Percentiles rank a stretch among this genome's conserved stretches.
phyloP scores from a whole-genome alignment of 257 asterid species.

The Solanum stenotomum region DNA sequence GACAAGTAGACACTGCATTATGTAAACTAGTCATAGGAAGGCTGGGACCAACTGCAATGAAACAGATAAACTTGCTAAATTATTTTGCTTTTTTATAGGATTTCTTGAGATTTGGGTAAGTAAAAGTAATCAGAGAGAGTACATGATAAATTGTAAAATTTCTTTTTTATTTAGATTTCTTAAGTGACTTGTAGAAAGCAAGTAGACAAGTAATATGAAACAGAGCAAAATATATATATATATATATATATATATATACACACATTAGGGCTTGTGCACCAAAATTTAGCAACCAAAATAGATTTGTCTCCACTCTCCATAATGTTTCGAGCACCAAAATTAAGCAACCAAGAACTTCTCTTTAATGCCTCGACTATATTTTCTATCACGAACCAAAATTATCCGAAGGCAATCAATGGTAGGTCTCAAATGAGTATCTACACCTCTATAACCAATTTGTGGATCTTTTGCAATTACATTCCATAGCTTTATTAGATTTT shows the following conservation, averaged over 20 bases:
- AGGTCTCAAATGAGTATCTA: neutral
- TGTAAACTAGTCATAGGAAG: no score
- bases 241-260: no score
- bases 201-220: no score
- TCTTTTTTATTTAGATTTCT: no score
- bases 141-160: no score
- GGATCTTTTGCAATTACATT: neutral
- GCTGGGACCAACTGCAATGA: no score
- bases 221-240: neutral
- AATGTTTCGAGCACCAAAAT: neutral
- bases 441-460: neutral
- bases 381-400: neutral
- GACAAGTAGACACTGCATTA: neutral
- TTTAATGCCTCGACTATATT: neutral
- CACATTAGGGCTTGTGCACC: neutral
- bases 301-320: neutral
- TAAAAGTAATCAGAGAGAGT: neutral
- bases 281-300: neutral
- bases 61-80: neutral
- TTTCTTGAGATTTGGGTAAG: neutral
- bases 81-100: neutral
- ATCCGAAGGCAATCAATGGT: neutral
- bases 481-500: no score
- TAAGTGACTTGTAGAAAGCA: neutral
- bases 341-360: neutral